These are phyloP conservation scores for Middelhovenomyces tepae DNA, from an alignment of 805 yeast species.

Conservation along the genomic window DNA sequence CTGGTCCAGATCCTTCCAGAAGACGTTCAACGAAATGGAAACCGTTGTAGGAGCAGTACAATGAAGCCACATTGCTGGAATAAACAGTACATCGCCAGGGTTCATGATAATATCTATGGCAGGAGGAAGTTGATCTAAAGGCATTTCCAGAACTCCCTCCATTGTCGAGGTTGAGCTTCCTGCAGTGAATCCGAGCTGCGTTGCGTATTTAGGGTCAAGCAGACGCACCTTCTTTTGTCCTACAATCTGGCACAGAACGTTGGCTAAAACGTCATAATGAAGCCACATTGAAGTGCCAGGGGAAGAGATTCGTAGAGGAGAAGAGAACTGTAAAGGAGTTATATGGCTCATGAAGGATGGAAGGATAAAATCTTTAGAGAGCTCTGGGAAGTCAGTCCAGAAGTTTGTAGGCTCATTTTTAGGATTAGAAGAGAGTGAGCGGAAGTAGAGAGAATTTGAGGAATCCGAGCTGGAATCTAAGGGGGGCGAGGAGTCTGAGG, in stretches of 20 bases:
- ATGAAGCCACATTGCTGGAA: constrained; percentile 34
- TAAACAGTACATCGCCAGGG: constrained; percentile 31
- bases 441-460: constrained; percentile 20
- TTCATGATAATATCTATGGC: constrained; percentile 26
- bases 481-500: too few relatives aligned
- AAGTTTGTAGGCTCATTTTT: constrained; percentile 25
- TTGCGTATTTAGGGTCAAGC: constrained; percentile 29
- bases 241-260: constrained; percentile 28
- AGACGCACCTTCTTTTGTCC: constrained; percentile 28
- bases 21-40: constrained; percentile 28
- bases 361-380: constrained; percentile 25
- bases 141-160: constrained; percentile 23
- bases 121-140: constrained; percentile 9
- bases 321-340: constrained; percentile 22
- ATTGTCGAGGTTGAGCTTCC: constrained; percentile 28
- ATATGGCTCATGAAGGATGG: constrained; percentile 20
- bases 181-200: constrained; percentile 23
- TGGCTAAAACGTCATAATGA: constrained; percentile 32
- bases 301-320: constrained; percentile 29
- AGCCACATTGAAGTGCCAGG: constrained; percentile 29
- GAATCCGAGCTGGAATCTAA: too few relatives aligned
- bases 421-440: constrained; percentile 26
- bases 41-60: constrained; percentile 26
- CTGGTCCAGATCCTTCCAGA: constrained; percentile 28
- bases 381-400: constrained; percentile 24